Conservation (phyloP, 73 alveolate genomes). For the Halteria grandinella region DNA sequence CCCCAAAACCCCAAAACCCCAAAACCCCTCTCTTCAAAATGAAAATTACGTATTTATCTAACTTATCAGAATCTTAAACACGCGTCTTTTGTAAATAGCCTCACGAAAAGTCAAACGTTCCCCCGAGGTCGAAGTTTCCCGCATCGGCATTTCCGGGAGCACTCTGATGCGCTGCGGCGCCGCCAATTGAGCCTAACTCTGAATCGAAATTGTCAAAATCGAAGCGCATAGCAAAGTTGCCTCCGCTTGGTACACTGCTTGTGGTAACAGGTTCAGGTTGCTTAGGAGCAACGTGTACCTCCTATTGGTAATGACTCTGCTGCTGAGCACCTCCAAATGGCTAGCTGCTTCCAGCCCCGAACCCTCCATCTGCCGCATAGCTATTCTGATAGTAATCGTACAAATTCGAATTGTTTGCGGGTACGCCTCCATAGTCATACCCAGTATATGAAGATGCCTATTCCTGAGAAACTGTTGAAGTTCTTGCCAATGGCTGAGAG, state of each 20-base stretch:
- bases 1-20: background rate
- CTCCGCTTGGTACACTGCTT: too few relatives aligned
- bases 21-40: background rate
- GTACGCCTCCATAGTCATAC: too few relatives aligned
- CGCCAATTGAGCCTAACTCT: background rate
- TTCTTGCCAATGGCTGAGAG: too few relatives aligned
- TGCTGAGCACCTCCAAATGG: background rate
- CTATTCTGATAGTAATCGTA: background rate
- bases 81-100: background rate
- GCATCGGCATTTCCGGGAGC: background rate
- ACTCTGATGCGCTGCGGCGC: background rate
- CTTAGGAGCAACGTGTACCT: background rate
- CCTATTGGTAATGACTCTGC: background rate
- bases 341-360: background rate
- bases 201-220: conserved; percentile 5
- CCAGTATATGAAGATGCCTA: too few relatives aligned
- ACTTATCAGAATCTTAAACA: too few relatives aligned
- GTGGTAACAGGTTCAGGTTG: background rate
- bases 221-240: background rate
- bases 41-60: background rate
- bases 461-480: too few relatives aligned
- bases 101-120: conserved; percentile 5
- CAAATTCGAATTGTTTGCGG: background rate
- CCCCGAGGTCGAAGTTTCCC: background rate
- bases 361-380: background rate